Base-by-base conservation (phyloP, 73 alveolate genomes). In the Paramecium primaurelia region DNA sequence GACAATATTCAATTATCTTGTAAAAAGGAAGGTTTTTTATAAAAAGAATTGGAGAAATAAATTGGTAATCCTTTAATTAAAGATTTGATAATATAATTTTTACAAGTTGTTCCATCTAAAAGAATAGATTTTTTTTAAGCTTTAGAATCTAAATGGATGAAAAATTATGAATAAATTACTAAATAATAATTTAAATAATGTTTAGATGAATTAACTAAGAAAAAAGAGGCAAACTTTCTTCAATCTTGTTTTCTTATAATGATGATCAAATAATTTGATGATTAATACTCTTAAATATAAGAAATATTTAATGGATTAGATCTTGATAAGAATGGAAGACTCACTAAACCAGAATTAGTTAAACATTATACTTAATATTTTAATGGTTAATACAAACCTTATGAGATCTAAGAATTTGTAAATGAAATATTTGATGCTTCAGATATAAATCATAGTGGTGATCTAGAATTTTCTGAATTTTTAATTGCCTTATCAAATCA, bases 241-340 rank as follows among this genome's bases (percentile, higher is more conserved):
- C 28, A 64, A 64, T 64, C 84, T 32, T 64, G 84, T 9, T 64
- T 64, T 34, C 47, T 64, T 28, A 16, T 64, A 34, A 64, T 64
- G 84, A 64, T 64, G 42, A 64, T 64, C 28, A 64, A 64, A 26
- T 64, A 64, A 64, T 64, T 64, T 12, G 84, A 64, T 64, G 84
- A 64, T 64, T 32, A 64, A 64, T 64, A 32, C 20, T 32, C 47
- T 20, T 18, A 64, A 28, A 34, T 64, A 14, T 64, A 64, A 34
- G 84, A 64, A 64, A 64, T 64, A 64, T 64, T 64, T 64, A 64
- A 11, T 12, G 84, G 84, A 14, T 34, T 64, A 10, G 84, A 64
- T 64, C 5, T 34, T 1, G 84, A 64, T 26, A 64, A 64, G 30
- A 64, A 64, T 28, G 84, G 84, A 3, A 28, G 84, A 64, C 47